phyloP scores from a whole-genome alignment of 768 basidiomycete genomes.

The Pulveroboletus sp. region DNA sequence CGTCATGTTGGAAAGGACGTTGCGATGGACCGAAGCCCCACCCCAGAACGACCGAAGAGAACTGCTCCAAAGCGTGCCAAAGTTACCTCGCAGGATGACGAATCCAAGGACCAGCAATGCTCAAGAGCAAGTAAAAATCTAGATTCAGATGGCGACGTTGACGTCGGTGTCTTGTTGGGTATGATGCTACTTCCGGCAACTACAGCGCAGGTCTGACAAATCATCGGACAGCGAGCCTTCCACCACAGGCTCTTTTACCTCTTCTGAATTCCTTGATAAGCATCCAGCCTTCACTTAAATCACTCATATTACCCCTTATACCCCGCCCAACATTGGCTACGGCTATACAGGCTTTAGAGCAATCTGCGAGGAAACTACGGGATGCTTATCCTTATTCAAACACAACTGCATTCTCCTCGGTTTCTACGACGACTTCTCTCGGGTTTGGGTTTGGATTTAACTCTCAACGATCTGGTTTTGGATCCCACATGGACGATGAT shows the following conservation, averaged over 20 bases:
- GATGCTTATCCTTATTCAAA: constrained; percentile 84
- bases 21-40: constrained; percentile 82
- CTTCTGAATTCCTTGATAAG: constrained; percentile 65
- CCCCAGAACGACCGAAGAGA: constrained; percentile 73
- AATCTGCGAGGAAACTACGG: constrained; percentile 66
- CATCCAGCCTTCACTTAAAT: constrained; percentile 66
- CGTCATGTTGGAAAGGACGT: constrained; percentile 45
- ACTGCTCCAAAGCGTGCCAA: constrained; percentile 61
- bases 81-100: constrained; percentile 20
- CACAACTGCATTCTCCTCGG: constrained; percentile 29
- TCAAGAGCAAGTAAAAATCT: constrained; percentile 47
- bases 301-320: constrained; percentile 67
- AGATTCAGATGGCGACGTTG: constrained; percentile 44
- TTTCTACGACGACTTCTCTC: constrained; percentile 33
- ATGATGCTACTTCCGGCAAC: constrained; percentile 23
- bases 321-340: constrained; percentile 80
- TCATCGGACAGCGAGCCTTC: constrained; percentile 60
- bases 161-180: constrained; percentile 80
- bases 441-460: constrained; percentile 27
- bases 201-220: constrained; percentile 7
- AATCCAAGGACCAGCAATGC: constrained; percentile 38
- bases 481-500: constrained; percentile 26
- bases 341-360: constrained; percentile 62
- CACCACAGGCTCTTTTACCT: constrained; percentile 70
- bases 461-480: constrained; percentile 29